Evolutionary conservation across 129 eudicot species (phyloP), one percentile per base, ranked within the genome.

Genomic region (Smallanthus sonchifolius): DNA sequence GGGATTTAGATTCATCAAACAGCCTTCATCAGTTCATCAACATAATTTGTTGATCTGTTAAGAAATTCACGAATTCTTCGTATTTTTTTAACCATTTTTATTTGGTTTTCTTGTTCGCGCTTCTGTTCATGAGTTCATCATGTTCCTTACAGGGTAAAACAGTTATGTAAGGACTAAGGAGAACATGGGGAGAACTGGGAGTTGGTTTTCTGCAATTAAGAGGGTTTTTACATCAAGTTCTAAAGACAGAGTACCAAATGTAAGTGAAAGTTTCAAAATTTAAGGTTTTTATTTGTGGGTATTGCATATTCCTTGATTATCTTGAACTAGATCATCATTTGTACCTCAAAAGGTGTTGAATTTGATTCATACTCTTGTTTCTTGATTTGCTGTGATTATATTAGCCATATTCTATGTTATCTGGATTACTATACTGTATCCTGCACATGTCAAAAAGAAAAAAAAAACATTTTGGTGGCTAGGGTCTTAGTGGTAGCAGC

Each of bases 181-280:
- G 83, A 77, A 86, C 34, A 74, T 85, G 89, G 99, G 97, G 60
- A 94, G 84, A 89, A 94, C 87, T 87, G 96, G 94, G 72, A 86
- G 94, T 84, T 91, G 97, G 99, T 85, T 95, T 91, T 83, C 99
- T 61, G 97, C 97, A 69, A 91, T 95, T 78, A 95, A 91, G 83
- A 80, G 64, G 90, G 99, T 84, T 74, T 95, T 95, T 65, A 69
- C 81, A 43, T 84, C 91, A 83, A 83, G 72, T 79, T 86, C 96
- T 37, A 91, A 88, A 78, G 97, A 88, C 66, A 95, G 84, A 66
- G 67, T 80, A 75, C 59, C 70, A 17, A 70, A 85, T 80, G 97
- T 87, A 82, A 91, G 96, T 83, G 4, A 59, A 59, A 72, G 20
- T 3, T 55, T 44, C 34, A 42, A 30, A 56, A 2, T 48, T 59